Percentiles rank a stretch among this genome's conserved stretches.
Conservation (phyloP, 176 grass and related monocot genomes). For the Ensete glaucum region DNA sequence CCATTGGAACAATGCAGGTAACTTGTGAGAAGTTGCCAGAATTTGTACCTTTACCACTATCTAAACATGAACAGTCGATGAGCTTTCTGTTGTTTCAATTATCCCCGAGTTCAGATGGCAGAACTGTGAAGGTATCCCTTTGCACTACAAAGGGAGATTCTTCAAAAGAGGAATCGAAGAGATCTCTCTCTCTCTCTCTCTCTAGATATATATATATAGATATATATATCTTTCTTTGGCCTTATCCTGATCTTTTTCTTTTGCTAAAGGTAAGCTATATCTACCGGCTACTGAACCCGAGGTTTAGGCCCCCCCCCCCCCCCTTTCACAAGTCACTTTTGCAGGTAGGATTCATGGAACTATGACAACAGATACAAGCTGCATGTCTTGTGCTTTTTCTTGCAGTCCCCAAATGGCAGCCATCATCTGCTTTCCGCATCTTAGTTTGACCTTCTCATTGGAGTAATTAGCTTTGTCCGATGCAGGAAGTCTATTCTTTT, state of each 20-base stretch:
- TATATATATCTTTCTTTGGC: background rate
- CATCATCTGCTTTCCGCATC: background rate
- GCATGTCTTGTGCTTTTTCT: background rate
- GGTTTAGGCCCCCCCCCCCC: too few relatives aligned
- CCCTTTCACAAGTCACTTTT: background rate
- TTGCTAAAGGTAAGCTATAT: background rate
- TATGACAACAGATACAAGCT: background rate
- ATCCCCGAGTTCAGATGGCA: background rate
- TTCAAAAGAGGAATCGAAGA: background rate
- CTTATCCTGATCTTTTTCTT: background rate
- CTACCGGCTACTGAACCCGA: background rate
- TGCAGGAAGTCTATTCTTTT: background rate
- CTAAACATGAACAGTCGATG: background rate
- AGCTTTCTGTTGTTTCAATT: background rate
- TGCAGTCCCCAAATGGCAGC: background rate
- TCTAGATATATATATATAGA: background rate
- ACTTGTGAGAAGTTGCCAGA: too few relatives aligned
- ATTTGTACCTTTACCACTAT: background rate
- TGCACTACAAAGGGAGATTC: background rate
- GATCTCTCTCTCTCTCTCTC: background rate
- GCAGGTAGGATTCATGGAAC: background rate
- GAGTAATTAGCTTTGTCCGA: background rate
- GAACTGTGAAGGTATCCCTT: background rate
- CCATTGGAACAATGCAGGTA: too few relatives aligned
- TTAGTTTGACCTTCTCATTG: background rate